Percentiles rank a stretch among this genome's conserved stretches.
phyloP scores from a whole-genome alignment of 176 grass and related monocot species.

The Cenchrus purpureus region DNA sequence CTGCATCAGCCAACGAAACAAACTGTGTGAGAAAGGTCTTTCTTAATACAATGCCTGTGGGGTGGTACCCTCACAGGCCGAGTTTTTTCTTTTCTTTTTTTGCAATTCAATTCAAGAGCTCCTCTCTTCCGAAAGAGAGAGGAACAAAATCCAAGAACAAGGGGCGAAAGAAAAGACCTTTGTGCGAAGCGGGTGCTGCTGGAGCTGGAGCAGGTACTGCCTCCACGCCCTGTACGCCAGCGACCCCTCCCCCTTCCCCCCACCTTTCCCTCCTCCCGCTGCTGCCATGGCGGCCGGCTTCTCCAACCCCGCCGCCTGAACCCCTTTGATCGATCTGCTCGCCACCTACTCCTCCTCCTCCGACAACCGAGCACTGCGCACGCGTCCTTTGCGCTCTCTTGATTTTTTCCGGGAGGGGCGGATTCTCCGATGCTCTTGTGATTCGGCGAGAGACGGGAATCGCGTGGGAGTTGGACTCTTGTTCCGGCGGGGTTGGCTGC shows the following conservation, averaged over 20 bases:
- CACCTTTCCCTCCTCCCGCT: neutral
- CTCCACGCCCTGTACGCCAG: conserved; percentile 63
- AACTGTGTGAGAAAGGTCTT: neutral
- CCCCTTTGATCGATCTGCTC: neutral
- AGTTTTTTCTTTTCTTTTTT: too few species aligned
- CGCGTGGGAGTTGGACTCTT: neutral
- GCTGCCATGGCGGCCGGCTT: neutral
- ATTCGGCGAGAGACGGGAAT: neutral
- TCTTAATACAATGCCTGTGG: too few species aligned
- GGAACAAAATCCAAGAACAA: neutral
- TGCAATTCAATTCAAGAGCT: neutral
- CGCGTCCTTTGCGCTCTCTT: neutral
- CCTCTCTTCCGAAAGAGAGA: neutral
- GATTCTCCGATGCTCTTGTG: neutral
- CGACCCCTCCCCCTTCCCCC: conserved; percentile 45
- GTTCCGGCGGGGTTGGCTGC: neutral
- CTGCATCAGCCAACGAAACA: conserved; percentile 38
- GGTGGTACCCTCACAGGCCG: too few species aligned
- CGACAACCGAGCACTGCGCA: neutral
- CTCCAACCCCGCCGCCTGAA: neutral
- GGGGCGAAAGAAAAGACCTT: conserved; percentile 47
- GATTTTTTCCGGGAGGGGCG: neutral
- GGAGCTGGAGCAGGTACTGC: conserved; percentile 88
- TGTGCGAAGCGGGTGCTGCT: conserved; percentile 80
- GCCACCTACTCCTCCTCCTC: neutral